Conservation (phyloP, 2,329 filamentous ascomycete species). For the Neocucurbitaria cava region DNA sequence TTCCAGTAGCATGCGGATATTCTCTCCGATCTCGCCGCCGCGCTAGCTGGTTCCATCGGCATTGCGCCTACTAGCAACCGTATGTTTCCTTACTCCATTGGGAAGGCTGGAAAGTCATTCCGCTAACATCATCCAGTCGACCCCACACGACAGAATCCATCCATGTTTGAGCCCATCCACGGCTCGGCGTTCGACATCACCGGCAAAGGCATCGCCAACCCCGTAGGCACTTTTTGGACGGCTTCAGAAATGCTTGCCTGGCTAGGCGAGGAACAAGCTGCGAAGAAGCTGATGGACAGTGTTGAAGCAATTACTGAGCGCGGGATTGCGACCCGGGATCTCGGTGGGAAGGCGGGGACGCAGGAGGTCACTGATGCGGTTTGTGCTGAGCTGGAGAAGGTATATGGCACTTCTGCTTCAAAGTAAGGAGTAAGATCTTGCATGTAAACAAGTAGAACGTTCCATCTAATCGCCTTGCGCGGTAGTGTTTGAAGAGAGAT, state of each 20-base stretch:
- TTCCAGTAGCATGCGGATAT: conserved; percentile 64
- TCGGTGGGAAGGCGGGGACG: conserved; percentile 57
- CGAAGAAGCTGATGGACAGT: conserved; percentile 57
- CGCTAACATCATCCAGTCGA: conserved; percentile 56
- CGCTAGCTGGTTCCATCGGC: conserved; percentile 73
- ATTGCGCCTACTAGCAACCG: conserved; percentile 74
- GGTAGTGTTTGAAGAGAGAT: not conserved
- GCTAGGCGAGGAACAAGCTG: conserved; percentile 63
- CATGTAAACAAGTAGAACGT: not conserved
- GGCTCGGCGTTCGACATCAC: conserved; percentile 66
- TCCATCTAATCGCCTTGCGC: not conserved
- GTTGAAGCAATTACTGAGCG: conserved; percentile 62
- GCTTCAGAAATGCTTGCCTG: conserved; percentile 65
- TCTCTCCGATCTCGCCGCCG: conserved; percentile 73
- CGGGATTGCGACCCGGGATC: conserved; percentile 61
- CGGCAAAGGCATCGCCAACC: conserved; percentile 64
- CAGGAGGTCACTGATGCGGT: conserved; percentile 55
- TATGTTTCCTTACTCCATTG: not conserved
- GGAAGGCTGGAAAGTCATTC: too few species aligned
- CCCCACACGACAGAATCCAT: conserved; percentile 65
- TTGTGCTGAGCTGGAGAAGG: conserved; percentile 46
- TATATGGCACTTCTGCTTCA: conserved; percentile 5
- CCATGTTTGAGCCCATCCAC: conserved; percentile 69
- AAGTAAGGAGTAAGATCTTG: not conserved
- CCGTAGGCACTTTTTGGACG: conserved; percentile 66